These are phyloP conservation scores for Hypoxylon sp. DNA, from an alignment of 2,329 filamentous ascomycete genomes.

Conservation along the genomic window DNA sequence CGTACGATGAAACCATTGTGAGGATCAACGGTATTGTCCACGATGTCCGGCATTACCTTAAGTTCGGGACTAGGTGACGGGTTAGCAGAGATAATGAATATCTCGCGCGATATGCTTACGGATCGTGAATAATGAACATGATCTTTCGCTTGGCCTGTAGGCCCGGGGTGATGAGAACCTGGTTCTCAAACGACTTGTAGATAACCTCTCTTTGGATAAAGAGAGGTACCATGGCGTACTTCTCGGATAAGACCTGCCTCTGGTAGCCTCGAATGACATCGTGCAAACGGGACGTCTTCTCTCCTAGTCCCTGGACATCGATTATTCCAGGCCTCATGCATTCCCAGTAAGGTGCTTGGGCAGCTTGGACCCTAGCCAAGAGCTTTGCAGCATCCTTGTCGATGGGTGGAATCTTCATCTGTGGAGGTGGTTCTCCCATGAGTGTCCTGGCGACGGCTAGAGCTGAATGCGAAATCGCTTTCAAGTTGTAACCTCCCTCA, in stretches of 20 bases:
- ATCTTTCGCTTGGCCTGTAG: slow-evolving; percentile 77
- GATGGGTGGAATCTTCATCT: slow-evolving; percentile 70
- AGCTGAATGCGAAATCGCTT: slow-evolving; percentile 92
- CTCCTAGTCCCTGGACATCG: slow-evolving; percentile 65
- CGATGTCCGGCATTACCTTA: slow-evolving; percentile 74
- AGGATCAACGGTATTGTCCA: slow-evolving; percentile 81
- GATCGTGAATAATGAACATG: slow-evolving; percentile 91
- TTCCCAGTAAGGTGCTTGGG: slow-evolving; percentile 83
- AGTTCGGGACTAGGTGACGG: slow-evolving; percentile 73
- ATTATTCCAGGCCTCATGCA: slow-evolving; percentile 83
- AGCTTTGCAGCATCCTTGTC: slow-evolving; percentile 71
- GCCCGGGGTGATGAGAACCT: slow-evolving; percentile 84
- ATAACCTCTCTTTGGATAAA: slow-evolving; percentile 82
- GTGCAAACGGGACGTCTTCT: slow-evolving; percentile 76
- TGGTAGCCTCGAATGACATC: slow-evolving; percentile 87
- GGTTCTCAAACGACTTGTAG: slow-evolving; percentile 85
- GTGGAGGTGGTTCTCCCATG: slow-evolving; percentile 91
- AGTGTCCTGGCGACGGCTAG: slow-evolving; percentile 91
- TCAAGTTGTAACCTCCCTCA: slow-evolving; percentile 95
- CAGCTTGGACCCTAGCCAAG: slow-evolving; percentile 71
- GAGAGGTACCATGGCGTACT: slow-evolving; percentile 83
- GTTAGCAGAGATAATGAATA: slow-evolving; percentile 38
- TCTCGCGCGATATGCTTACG: slow-evolving; percentile 67
- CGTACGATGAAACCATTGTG: slow-evolving; percentile 92
- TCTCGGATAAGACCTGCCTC: slow-evolving; percentile 77